phyloP scores from a whole-genome alignment of 2,329 filamentous ascomycete species.

The Aspergillus aculeatus region DNA sequence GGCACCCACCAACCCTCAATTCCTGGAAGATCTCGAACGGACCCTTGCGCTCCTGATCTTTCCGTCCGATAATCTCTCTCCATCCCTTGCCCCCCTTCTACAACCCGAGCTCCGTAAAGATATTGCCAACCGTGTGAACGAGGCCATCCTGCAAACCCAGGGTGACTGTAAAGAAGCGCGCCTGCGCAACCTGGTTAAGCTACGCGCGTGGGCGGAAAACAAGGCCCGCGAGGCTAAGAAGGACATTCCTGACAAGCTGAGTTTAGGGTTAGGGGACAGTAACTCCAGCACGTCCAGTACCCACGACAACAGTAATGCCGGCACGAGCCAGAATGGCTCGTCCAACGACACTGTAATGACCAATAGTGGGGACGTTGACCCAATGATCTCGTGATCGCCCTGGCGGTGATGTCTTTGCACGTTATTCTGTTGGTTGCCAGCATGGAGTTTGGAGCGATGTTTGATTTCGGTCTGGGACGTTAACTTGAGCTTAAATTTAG shows the following conservation, averaged over 20 bases:
- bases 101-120: slow-evolving; percentile 75
- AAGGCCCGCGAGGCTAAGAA: slow-evolving; percentile 49
- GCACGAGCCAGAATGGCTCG: slow-evolving; percentile 28
- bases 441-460: background rate
- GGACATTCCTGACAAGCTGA: slow-evolving; percentile 47
- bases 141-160: slow-evolving; percentile 75
- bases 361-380: slow-evolving; percentile 42
- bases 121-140: slow-evolving; percentile 87
- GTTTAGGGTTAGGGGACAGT: slow-evolving; percentile 43
- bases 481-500: too few species aligned
- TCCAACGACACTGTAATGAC: slow-evolving; percentile 43
- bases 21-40: slow-evolving; percentile 81
- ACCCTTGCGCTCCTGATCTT: slow-evolving; percentile 94
- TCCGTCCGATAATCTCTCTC: slow-evolving; percentile 73
- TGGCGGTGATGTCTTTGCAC: background rate
- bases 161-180: slow-evolving; percentile 74
- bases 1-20: slow-evolving; percentile 76
- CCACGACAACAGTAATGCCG: slow-evolving; percentile 26
- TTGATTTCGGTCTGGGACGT: too few species aligned
- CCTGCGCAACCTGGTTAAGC: slow-evolving; percentile 75
- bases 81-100: slow-evolving; percentile 72
- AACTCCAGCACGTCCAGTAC: slow-evolving; percentile 11
- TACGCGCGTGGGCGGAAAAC: slow-evolving; percentile 80
- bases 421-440: background rate
- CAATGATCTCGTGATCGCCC: slow-evolving; percentile 39